Base-by-base conservation (phyloP, 345 rosid species). In the Gossypium ekmanianum region DNA sequence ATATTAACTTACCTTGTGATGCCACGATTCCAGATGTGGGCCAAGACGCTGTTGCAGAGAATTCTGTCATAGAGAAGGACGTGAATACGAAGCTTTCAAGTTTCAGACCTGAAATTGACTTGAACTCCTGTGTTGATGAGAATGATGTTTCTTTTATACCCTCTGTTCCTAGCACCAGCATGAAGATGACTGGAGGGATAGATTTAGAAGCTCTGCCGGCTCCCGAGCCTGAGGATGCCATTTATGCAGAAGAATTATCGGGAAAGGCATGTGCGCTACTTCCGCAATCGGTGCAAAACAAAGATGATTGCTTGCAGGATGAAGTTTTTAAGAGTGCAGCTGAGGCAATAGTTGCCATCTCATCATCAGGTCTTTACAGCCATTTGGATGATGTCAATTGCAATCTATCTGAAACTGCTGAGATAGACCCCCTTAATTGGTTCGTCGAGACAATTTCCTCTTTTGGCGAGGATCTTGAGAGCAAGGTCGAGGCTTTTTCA, bases 1-100 rank as follows among this genome's bases (percentile, higher is more conserved):
- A 92, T 85, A 94, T 91, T 59, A 94, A 92, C 88, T 78, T 89
- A 81, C 98, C 98, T 59, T 91, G 86, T 76, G 93, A 91, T 78
- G 78, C 77, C 61, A 78, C 79, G 7, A 77, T 76, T 86, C 77
- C 87, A 54, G 90, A 87, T 51, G 47, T 73, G 29, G 80, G 63
- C 79, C 79, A 81, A 70, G 77, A 77, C 47, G 41, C 58, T 81
- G 79, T 79, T 55, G 85, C 27, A 26, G 89, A 88, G 79, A 73
- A 65, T 22, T n/a, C 47, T 29, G 76, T 71, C 41, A 20, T 75
- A 27, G 85, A 82, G 71, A 85, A 83, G 71, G 83, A 79, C 81
- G 78, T 75, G 43, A 81, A 78, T 66, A 39, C 69, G 24, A 88
- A 80, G 66, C 76, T 76, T 14, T 72, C 79, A 65, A 74, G 78